Base-by-base conservation (phyloP, 495 filamentous ascomycete species). In the Tetracladium marchalianum region DNA sequence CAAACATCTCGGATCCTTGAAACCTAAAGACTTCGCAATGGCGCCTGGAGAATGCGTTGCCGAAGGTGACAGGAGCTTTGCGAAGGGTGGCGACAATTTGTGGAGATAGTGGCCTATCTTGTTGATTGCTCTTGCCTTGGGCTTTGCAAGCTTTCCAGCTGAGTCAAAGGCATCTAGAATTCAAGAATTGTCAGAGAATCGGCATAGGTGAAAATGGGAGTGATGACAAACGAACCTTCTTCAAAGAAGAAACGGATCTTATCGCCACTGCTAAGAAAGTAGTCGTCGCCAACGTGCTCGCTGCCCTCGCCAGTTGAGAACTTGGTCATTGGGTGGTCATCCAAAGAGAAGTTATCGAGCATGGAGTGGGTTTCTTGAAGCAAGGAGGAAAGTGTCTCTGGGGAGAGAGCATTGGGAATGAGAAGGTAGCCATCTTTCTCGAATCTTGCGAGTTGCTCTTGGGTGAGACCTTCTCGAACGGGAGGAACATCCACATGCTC, bases 181-280 rank as follows among this genome's bases (percentile, higher is more conserved):
- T 17, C 53, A 27, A 51, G 24, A 37, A 11, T 36, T 32, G 31
- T 27, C 27, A 31, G 4, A 46, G 3, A 19, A 16, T 11, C 11
- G 39, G 9, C 10, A 17, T 27, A 12, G 15, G 15, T 44, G n/a
- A 9, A 6, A 27, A 22, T 11, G 31, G 68, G 35, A n/a, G n/a
- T n/a, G n/a, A n/a, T 19, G 16, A 32, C 11, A 36, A 39, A 27
- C 17, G 15, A 69, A 64, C 78, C 80, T 58, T 90, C 85, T 62
- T 98, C 92, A 70, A 98, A 95, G 78, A 98, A 98, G 71, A 90
- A 96, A 43, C 85, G 81, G 40, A 98, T 70, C 57, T 97, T 94
- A 72, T 95, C 85, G 43, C 85, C 86, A 1, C 81, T 87, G 2
- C 66, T 69, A 0, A 98, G 77, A 66, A 98, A 98, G 77, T 98